phyloP scores from a whole-genome alignment of 1,284 basidiomycete genomes.

The Rhodotorula sp. region DNA sequence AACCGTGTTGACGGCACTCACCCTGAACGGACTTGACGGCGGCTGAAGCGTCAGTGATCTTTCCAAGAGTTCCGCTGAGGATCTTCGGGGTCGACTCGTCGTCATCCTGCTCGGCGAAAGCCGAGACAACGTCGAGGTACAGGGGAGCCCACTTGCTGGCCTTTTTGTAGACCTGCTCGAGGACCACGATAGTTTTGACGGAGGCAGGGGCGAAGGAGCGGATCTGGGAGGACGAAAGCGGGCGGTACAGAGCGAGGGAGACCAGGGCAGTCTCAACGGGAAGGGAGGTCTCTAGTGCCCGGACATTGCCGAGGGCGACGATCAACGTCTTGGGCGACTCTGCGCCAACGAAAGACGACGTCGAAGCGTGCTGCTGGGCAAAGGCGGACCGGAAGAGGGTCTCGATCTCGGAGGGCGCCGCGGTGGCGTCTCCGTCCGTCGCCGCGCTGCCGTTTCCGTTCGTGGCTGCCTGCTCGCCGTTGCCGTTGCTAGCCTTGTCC shows the following conservation, averaged over 20 bases:
- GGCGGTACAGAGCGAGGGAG: slow-evolving; percentile 69
- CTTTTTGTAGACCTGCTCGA: slow-evolving; percentile 75
- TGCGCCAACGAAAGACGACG: slow-evolving; percentile 26
- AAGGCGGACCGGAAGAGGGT: slow-evolving; percentile 26
- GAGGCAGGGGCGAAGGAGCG: slow-evolving; percentile 64
- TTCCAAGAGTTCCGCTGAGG: slow-evolving; percentile 63
- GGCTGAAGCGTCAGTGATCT: slow-evolving; percentile 53
- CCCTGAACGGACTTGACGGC: slow-evolving; percentile 44
- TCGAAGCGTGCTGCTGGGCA: slow-evolving; percentile 15
- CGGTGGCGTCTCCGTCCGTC: slow-evolving; percentile 5
- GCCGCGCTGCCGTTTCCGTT: slow-evolving; percentile 31
- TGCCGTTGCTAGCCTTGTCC: slow-evolving; percentile 9
- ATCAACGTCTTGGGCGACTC: slow-evolving; percentile 52
- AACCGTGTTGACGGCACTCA: slow-evolving; percentile 7
- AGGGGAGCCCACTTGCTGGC: slow-evolving; percentile 83
- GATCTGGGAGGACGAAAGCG: slow-evolving; percentile 66
- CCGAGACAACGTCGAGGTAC: slow-evolving; percentile 75
- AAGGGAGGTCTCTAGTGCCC: slow-evolving; percentile 49
- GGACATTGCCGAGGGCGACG: slow-evolving; percentile 65
- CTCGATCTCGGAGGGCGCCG: slow-evolving; percentile 11
- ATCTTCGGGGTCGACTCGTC: slow-evolving; percentile 55
- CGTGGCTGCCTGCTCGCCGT: slow-evolving; percentile 6
- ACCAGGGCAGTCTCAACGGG: slow-evolving; percentile 64
- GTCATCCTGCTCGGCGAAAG: slow-evolving; percentile 58
- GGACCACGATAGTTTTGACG: slow-evolving; percentile 70